Base-by-base conservation (phyloP, 805 yeast genomes). In the Priceomyces fermenticarens region DNA sequence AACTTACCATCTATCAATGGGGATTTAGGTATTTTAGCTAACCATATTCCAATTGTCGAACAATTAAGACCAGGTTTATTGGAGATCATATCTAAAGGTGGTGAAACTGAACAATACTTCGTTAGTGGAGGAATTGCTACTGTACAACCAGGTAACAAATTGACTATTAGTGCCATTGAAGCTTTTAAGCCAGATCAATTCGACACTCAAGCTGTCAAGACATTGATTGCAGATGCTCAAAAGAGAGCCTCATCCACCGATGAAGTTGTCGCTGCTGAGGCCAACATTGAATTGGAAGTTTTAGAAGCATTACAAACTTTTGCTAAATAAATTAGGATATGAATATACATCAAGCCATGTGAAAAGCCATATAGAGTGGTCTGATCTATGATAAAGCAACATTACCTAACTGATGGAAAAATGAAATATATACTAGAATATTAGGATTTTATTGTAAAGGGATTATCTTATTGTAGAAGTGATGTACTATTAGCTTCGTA, bases 11-110 rank as follows among this genome's bases (percentile, higher is more conserved):
- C 96, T 50, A 77, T 84, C 59, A 83, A 93, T 53, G 99, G 99
- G 67, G 95, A 87, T 63, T 80, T 91, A 70, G 99, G 99, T 87
- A 80, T 93, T 52, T 75, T 93, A 63, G 97, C 98, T 57, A 85
- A 88, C 75, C 99, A 93, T 81, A 96, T 93, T 60, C 98, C 99
- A 58, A 81, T 86, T 58, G 88, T 91, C 51, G 98, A 93, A 75
- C 96, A 93, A 78, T 82, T 93, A 65, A 80, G 83, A 62, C 96
- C 99, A 56, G 99, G 99, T 69, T 78, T 93, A 47, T 85, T 93
- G 58, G 97, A 90, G 70, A 81, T 93, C 62, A 84, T 88, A 53
- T 91, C 88, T 68, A 77, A 81, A 60, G 67, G 85, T 42, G 75
- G 78, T 46, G 85, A 85, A 57, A 67, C 85, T 51, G 73, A 80